These are phyloP conservation scores for Trichoderma sp. DNA, from an alignment of 2,329 filamentous ascomycete species.

Conservation along the genomic window DNA sequence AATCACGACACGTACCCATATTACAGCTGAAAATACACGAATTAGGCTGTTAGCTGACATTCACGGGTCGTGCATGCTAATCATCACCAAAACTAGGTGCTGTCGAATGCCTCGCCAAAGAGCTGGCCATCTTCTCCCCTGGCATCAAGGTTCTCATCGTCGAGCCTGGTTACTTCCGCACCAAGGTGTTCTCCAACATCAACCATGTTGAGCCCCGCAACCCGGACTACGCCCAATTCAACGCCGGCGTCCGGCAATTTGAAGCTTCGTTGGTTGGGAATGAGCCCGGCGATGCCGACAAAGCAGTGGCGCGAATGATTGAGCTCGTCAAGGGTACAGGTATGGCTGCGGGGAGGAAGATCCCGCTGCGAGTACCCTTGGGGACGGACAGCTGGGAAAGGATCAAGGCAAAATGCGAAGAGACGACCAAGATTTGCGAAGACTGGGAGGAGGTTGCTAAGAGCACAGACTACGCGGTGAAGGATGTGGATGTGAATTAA, in stretches of 20 bases:
- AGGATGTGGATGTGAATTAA: neutral
- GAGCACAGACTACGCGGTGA: constrained; percentile 42
- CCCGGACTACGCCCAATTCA: constrained; percentile 32
- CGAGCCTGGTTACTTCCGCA: constrained; percentile 41
- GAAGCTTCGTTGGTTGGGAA: constrained; percentile 27
- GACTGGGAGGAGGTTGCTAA: constrained; percentile 49
- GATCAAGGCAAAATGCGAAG: constrained; percentile 49
- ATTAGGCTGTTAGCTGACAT: neutral
- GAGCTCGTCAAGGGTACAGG: constrained; percentile 50
- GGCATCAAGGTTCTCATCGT: constrained; percentile 38
- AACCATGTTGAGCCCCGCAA: constrained; percentile 27
- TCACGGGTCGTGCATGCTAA: neutral
- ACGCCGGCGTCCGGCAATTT: constrained; percentile 24
- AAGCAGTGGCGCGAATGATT: constrained; percentile 51
- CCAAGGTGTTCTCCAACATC: constrained; percentile 37
- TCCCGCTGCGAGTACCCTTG: constrained; percentile 49
- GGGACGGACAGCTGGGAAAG: constrained; percentile 50
- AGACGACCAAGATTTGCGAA: constrained; percentile 45
- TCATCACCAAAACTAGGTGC: constrained; percentile 20
- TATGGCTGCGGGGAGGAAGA: constrained; percentile 26
- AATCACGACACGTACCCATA: neutral
- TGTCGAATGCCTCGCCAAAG: constrained; percentile 28
- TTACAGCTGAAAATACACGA: neutral
- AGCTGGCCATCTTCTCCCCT: constrained; percentile 24
- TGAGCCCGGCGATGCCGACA: constrained; percentile 48